Evolutionary conservation across 2,329 filamentous ascomycete genomes (phyloP).

Genomic region (Coleophoma eucalyptorum): DNA sequence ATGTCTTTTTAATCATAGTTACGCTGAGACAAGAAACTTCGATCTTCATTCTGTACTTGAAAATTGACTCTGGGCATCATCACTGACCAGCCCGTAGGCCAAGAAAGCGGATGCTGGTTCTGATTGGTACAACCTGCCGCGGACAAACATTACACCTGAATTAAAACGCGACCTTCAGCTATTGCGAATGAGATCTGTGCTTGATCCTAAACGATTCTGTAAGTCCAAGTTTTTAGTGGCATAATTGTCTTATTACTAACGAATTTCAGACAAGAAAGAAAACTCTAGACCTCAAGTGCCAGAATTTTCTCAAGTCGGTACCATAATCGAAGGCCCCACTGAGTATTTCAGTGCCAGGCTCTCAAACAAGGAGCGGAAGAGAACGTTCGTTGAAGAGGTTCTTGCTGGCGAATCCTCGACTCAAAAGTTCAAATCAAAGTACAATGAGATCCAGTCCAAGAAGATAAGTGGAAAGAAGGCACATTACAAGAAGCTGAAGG

Average conservation of each 20-base stretch:
- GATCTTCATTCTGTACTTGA: too few species aligned
- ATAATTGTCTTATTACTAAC: background rate
- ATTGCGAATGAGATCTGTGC: conserved; percentile 80
- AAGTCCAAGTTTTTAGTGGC: background rate
- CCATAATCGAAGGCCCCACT: conserved; percentile 81
- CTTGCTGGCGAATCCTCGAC: conserved; percentile 62
- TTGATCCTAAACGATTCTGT: conserved; percentile 71
- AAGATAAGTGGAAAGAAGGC: conserved; percentile 88
- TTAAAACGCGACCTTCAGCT: conserved; percentile 88
- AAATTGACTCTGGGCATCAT: too few species aligned
- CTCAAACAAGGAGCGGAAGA: conserved; percentile 82
- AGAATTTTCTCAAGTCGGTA: conserved; percentile 84
- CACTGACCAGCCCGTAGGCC: conserved; percentile 12
- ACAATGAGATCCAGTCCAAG: conserved; percentile 74
- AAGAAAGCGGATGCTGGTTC: conserved; percentile 66
- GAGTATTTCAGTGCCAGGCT: conserved; percentile 82
- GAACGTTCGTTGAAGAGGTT: conserved; percentile 82
- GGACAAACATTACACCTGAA: conserved; percentile 78
- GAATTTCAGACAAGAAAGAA: conserved; percentile 52
- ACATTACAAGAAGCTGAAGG: conserved; percentile 78
- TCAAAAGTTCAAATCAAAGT: conserved; percentile 81
- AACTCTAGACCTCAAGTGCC: conserved; percentile 63
- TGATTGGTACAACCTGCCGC: conserved; percentile 85
- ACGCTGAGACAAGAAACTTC: conserved; percentile 51
- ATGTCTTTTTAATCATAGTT: conserved; percentile 64